Base-by-base conservation (phyloP, 2,329 filamentous ascomycete species). In the Aspergillus fructus region DNA sequence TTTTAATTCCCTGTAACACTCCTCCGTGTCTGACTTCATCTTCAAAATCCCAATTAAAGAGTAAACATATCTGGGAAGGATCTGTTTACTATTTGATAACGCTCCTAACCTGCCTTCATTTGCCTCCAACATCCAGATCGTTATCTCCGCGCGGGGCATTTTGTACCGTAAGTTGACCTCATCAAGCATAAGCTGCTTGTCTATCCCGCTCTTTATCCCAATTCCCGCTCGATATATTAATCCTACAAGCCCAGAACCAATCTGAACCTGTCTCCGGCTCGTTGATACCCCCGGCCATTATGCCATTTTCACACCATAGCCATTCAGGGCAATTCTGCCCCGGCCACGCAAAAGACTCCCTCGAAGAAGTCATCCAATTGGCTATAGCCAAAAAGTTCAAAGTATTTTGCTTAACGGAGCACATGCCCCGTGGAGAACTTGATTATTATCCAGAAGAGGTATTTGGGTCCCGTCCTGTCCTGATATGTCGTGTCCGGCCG, bases 251-350 rank as follows among this genome's bases (percentile, higher is more conserved):
- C 13, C 3, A 39, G 12, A 48, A 33, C 17, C 21, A 37, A n/a
- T 33, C 45, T 42, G 23, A 37, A 15, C 5, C 15, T 21, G 30
- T 1, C 12, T n/a, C 27, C 30, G 49, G 52, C 12, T 15, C 34
- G 13, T 17, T 30, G 17, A 5, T 21, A 9, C 21, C 34, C 21
- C 21, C 13, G 21, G 9, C 34, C 17, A 46, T 21, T 13, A 97
- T 97, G 94, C 93, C 93, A 2, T 96, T 96, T 78, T 96, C 94
- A 4, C 96, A 97, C 81, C 94, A 99, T 76, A 96, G 91, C 70
- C 94, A 99, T 78, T 97, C 94, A 39, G 94, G 94, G 62, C 91
- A 99, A 74, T 99, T 99, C 80, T 99, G 94, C 79, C 88, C 88
- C 9, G 86, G 89, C 66, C 94, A 99, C 79, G 94, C 94, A 50